These are phyloP conservation scores for Coemansia sp. DNA, from an alignment of 192 early-diverging fungal species.

Conservation along the genomic window DNA sequence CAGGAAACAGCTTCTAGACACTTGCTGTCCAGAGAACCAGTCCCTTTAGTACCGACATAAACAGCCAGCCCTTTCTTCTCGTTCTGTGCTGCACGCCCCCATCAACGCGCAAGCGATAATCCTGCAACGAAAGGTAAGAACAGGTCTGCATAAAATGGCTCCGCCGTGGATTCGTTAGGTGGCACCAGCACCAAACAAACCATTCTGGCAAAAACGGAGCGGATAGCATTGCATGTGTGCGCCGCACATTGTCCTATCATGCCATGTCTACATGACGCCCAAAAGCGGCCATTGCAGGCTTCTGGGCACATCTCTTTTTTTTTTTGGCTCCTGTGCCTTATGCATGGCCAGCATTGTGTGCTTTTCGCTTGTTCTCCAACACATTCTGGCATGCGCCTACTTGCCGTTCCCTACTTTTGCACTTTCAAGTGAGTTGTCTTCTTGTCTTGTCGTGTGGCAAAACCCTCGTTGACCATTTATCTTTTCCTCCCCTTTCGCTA, in stretches of 20 bases:
- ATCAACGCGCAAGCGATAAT: too few relatives aligned
- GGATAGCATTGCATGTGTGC: not conserved
- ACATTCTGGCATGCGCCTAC: not conserved
- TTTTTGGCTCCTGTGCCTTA: not conserved
- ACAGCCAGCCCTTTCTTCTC: too few relatives aligned
- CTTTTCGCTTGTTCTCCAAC: not conserved
- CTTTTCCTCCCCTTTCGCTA: not conserved
- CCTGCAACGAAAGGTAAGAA: too few relatives aligned
- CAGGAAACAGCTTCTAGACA: too few relatives aligned
- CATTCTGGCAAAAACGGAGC: not conserved
- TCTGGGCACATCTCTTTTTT: not conserved
- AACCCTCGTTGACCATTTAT: not conserved
- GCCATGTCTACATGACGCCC: not conserved
- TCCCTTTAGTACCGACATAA: too few relatives aligned
- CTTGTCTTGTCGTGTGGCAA: not conserved
- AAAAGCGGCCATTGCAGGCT: not conserved
- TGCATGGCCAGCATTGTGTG: not conserved
- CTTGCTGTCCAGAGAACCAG: too few relatives aligned
- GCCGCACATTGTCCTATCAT: constrained; percentile 7
- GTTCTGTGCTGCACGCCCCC: too few relatives aligned
- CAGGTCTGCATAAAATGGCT: too few relatives aligned
- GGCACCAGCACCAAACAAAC: not conserved
- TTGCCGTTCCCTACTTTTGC: not conserved
- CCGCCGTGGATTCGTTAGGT: too few relatives aligned
- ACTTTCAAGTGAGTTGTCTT: not conserved